A percentile compares a stretch with the other conserved stretches of the same genome.
These are phyloP conservation scores for Baudoinia panamericana DNA, from an alignment of 495 filamentous ascomycete species.

Conservation along the genomic window DNA sequence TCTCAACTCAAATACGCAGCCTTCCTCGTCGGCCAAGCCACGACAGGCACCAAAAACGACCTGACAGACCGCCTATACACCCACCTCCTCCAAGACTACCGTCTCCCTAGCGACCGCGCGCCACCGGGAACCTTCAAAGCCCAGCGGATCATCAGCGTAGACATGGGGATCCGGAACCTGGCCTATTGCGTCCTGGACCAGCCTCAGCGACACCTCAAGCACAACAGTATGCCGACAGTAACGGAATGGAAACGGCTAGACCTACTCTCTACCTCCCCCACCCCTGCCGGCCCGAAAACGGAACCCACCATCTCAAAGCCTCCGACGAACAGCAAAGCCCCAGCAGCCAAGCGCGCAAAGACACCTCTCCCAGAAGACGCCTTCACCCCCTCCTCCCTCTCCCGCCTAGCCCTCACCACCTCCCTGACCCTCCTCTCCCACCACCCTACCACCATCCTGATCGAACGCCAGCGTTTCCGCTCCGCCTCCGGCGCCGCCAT, in stretches of 20 bases:
- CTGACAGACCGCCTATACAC: constrained; percentile 18
- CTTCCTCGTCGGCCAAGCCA: constrained; percentile 38
- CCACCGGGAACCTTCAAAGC: constrained; percentile 2
- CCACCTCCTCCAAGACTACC: too few species aligned
- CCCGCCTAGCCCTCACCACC: constrained; percentile 48
- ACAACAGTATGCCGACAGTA: not conserved
- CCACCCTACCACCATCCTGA: constrained; percentile 59
- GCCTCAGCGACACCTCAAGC: too few species aligned
- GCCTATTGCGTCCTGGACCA: constrained; percentile 49
- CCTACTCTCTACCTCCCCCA: not conserved
- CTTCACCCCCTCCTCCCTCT: constrained; percentile 47
- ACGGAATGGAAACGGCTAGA: not conserved
- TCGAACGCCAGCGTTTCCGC: constrained; percentile 84
- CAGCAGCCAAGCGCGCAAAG: not conserved
- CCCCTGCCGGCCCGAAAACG: not conserved
- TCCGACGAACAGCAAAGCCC: not conserved
- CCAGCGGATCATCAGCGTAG: constrained; percentile 56
- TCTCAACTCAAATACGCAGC: constrained; percentile 39
- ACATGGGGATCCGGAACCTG: constrained; percentile 78
- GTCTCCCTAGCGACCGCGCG: not conserved
- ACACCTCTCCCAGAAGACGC: constrained; percentile 22
- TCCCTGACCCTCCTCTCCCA: constrained; percentile 37
- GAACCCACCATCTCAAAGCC: not conserved
- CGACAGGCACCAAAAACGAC: constrained; percentile 37
- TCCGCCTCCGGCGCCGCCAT: constrained; percentile 49